Conservation (phyloP, 768 basidiomycete species). For the Lactarius sp. region DNA sequence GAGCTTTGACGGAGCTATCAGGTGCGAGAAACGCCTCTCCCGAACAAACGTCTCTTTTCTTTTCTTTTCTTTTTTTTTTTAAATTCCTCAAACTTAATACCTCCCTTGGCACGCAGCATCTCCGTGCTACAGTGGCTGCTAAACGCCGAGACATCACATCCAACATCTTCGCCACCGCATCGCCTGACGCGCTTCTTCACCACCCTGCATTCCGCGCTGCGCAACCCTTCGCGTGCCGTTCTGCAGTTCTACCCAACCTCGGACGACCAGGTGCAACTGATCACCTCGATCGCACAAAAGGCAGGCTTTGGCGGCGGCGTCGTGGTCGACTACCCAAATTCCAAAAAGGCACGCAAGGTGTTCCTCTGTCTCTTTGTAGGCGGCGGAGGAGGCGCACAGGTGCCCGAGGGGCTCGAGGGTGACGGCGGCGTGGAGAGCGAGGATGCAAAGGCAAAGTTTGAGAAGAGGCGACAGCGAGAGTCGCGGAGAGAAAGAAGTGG, state of each 20-base stretch:
- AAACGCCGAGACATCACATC: slow-evolving; percentile 91
- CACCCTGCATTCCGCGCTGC: slow-evolving; percentile 79
- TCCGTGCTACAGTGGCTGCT: slow-evolving; percentile 99
- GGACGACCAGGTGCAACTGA: slow-evolving; percentile 94
- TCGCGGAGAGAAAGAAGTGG: slow-evolving; percentile 50
- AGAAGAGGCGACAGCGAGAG: slow-evolving; percentile 70
- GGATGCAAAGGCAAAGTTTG: slow-evolving; percentile 61
- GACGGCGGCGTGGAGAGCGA: slow-evolving; percentile 47
- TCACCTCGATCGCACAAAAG: slow-evolving; percentile 86
- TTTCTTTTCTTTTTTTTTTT: background rate
- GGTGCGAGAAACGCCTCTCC: slow-evolving; percentile 41
- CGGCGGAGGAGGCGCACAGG: slow-evolving; percentile 55
- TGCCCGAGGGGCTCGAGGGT: slow-evolving; percentile 75
- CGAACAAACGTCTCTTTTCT: background rate
- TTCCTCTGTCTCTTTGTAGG: slow-evolving; percentile 93
- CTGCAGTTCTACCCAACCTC: slow-evolving; percentile 96
- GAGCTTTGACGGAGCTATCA: slow-evolving; percentile 96
- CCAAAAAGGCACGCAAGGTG: slow-evolving; percentile 91
- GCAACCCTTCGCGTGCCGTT: slow-evolving; percentile 80
- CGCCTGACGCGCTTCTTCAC: slow-evolving; percentile 88
- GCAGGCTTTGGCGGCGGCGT: slow-evolving; percentile 97
- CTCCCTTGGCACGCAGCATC: slow-evolving; percentile 50
- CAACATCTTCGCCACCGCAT: slow-evolving; percentile 84
- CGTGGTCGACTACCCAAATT: slow-evolving; percentile 96
- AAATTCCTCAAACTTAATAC: background rate